These are phyloP conservation scores for Capsella rubella DNA, from an alignment of 441 rosid genomes.

Conservation along the genomic window DNA sequence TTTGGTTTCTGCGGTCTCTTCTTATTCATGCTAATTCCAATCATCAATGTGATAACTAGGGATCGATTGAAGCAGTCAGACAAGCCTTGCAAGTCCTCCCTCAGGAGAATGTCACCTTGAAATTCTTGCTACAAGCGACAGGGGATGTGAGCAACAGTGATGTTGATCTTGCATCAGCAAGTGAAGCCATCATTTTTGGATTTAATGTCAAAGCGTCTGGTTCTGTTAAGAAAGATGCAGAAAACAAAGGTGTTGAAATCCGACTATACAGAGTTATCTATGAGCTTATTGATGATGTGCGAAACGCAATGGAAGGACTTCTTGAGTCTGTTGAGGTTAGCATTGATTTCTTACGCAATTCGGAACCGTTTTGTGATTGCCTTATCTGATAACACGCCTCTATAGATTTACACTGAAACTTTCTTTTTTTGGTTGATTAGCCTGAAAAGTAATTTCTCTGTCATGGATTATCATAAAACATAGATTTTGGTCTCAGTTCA, in stretches of 20 bases:
- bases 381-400: slow-evolving; percentile 13
- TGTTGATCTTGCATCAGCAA: slow-evolving; percentile 91
- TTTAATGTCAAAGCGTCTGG: slow-evolving; percentile 87
- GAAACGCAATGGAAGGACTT: slow-evolving; percentile 99
- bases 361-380: slow-evolving; percentile 17
- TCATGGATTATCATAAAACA: not conserved
- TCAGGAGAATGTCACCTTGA: slow-evolving; percentile 86
- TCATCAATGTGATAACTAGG: slow-evolving; percentile 60
- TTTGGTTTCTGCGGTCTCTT: slow-evolving; percentile 19
- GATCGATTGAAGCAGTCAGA: slow-evolving; percentile 94
- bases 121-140: slow-evolving; percentile 87
- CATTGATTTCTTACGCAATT: slow-evolving; percentile 26
- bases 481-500: slow-evolving; percentile 12
- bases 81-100: slow-evolving; percentile 95
- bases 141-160: slow-evolving; percentile 92
- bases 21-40: slow-evolving; percentile 21
- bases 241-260: slow-evolving; percentile 92
- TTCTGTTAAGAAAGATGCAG: slow-evolving; percentile 83
- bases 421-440: not conserved
- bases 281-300: slow-evolving; percentile 90
- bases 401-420: not conserved
- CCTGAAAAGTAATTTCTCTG: slow-evolving; percentile 22
- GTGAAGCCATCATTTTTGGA: slow-evolving; percentile 87
- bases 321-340: slow-evolving; percentile 89
- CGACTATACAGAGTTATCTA: slow-evolving; percentile 90